phyloP scores from a whole-genome alignment of 2,329 filamentous ascomycete species.

The Cadophora luteo-olivacea region DNA sequence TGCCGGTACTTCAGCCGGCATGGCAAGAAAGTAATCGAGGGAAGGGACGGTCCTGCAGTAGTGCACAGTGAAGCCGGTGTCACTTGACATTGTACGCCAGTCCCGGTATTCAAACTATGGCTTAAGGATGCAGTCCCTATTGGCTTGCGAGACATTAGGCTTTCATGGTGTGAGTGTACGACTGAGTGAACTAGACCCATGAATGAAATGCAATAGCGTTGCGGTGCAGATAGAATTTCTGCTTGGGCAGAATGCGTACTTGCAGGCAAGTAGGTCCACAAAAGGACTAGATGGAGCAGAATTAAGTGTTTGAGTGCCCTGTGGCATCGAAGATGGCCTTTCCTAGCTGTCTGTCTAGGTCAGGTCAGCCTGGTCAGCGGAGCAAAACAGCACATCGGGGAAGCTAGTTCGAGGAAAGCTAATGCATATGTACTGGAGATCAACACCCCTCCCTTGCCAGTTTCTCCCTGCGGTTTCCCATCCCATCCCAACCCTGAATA shows the following conservation, averaged over 20 bases:
- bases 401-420: neutral
- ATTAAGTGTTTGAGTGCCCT: neutral
- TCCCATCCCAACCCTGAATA: no score
- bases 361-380: neutral
- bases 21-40: neutral
- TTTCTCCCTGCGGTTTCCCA: neutral
- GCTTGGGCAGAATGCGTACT: no score
- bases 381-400: neutral
- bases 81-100: neutral
- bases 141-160: neutral
- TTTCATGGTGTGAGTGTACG: neutral
- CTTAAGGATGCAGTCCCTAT: neutral
- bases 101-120: neutral
- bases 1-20: no score
- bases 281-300: neutral
- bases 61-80: neutral
- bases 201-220: no score
- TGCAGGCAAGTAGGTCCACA: no score
- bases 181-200: no score
- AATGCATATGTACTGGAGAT: neutral
- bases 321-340: neutral
- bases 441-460: neutral
- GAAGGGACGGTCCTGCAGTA: neutral
- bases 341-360: neutral
- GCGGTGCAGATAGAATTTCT: no score